Conservation (phyloP, 2,329 filamentous ascomycete genomes). For the Colletotrichum sp. region DNA sequence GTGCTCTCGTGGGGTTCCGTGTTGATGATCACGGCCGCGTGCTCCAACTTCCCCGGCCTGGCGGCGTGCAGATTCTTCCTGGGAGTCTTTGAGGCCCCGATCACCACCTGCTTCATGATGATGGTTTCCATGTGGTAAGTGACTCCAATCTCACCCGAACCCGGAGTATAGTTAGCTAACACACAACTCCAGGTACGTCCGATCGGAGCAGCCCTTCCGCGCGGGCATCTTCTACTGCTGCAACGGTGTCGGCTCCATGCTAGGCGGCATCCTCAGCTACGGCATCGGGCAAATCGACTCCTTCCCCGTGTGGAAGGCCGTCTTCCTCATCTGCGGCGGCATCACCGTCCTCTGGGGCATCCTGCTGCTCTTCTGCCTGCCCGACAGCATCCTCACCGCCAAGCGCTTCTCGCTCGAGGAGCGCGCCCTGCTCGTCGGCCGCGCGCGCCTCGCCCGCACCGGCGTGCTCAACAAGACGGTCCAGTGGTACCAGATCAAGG, state of each 20-base stretch:
- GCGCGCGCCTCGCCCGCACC: conserved; percentile 54
- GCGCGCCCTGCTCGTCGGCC: conserved; percentile 56
- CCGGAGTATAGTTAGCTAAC: background rate
- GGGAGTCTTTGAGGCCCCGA: conserved; percentile 50
- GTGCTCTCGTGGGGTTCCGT: conserved; percentile 40
- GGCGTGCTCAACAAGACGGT: conserved; percentile 52
- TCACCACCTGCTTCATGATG: conserved; percentile 55
- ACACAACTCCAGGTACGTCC: conserved; percentile 37
- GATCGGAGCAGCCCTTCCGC: conserved; percentile 49
- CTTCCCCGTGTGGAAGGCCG: conserved; percentile 58
- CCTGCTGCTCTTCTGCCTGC: conserved; percentile 60
- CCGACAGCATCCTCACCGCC: conserved; percentile 66
- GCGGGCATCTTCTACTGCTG: conserved; percentile 39
- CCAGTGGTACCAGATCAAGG: conserved; percentile 51
- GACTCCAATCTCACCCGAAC: rapidly evolving
- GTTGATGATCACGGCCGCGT: conserved; percentile 46
- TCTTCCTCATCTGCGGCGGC: conserved; percentile 64
- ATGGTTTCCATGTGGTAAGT: conserved; percentile 51
- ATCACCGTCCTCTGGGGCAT: conserved; percentile 62
- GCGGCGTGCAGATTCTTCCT: conserved; percentile 49
- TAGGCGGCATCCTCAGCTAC: conserved; percentile 63
- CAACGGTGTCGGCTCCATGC: conserved; percentile 66
- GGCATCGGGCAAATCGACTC: conserved; percentile 63
- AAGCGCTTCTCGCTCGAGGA: conserved; percentile 65
- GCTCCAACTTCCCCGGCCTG: conserved; percentile 44